phyloP scores from a whole-genome alignment of 2,329 filamentous ascomycete genomes.

The Botrytis squamosa region DNA sequence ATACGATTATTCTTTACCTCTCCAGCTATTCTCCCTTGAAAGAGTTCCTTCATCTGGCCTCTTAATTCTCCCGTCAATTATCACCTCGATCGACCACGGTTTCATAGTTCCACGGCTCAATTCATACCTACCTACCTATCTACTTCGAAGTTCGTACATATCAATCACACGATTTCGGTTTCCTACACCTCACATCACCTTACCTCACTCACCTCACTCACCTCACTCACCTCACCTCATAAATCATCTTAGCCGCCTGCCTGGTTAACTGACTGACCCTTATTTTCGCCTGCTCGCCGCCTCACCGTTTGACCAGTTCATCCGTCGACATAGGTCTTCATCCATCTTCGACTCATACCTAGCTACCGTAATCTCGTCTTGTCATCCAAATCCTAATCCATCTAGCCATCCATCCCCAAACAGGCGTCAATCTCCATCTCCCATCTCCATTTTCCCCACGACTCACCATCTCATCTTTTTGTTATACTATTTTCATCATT shows the following conservation, averaged over 20 bases:
- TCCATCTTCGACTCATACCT: background rate
- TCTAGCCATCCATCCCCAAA: background rate
- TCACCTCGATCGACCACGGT: background rate
- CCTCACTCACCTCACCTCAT: background rate
- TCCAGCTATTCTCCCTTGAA: background rate
- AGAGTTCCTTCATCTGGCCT: background rate
- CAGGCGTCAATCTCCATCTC: background rate
- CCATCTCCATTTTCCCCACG: conserved; percentile 1
- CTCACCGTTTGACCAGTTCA: background rate
- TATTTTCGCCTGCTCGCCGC: conserved; percentile 1
- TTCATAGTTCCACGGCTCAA: background rate
- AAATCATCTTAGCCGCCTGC: background rate
- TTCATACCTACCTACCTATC: background rate
- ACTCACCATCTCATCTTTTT: background rate
- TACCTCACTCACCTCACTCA: background rate
- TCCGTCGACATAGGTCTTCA: background rate
- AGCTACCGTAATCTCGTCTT: background rate
- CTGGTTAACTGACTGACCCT: background rate
- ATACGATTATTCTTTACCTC: background rate
- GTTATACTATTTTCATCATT: background rate
- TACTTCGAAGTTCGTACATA: background rate
- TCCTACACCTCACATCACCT: background rate
- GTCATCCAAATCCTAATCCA: background rate
- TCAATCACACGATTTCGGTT: background rate
- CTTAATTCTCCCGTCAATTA: background rate